Conservation (phyloP, 2,329 filamentous ascomycete genomes). For the Corynespora cassiicola region DNA sequence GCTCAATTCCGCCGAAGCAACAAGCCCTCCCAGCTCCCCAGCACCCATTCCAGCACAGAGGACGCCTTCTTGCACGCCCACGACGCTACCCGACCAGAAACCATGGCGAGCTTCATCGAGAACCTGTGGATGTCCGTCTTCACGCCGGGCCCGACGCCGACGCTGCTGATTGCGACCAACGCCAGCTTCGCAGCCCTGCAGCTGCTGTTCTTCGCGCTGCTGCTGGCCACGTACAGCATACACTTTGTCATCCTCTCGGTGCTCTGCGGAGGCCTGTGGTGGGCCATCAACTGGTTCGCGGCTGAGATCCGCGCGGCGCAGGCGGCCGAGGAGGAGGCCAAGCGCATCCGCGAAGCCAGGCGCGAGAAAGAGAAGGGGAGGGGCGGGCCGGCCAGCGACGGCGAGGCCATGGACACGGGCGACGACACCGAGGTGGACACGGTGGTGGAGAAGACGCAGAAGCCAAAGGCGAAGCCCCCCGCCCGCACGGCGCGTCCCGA, state of each 20-base stretch:
- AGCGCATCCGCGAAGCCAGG: slow-evolving; percentile 49
- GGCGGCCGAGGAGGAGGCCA: slow-evolving; percentile 57
- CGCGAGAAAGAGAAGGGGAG: slow-evolving; percentile 51
- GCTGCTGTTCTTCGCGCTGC: slow-evolving; percentile 74
- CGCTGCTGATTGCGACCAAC: slow-evolving; percentile 89
- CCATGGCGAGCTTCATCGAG: slow-evolving; percentile 63
- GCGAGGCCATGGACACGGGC: slow-evolving; percentile 50
- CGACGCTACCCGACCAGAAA: no score
- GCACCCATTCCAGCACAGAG: no score
- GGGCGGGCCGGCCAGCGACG: slow-evolving; percentile 29
- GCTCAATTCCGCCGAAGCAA: no score
- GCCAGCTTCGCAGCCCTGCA: slow-evolving; percentile 86
- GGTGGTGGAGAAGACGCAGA: slow-evolving; percentile 37
- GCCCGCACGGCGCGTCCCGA: slow-evolving; percentile 25
- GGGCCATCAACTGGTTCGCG: slow-evolving; percentile 96
- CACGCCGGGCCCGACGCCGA: slow-evolving; percentile 87
- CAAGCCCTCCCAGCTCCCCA: no score
- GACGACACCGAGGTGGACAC: slow-evolving; percentile 55
- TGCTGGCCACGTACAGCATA: slow-evolving; percentile 82
- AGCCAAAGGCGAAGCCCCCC: slow-evolving; percentile 24
- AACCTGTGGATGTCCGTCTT: slow-evolving; percentile 93
- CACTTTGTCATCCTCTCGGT: slow-evolving; percentile 86
- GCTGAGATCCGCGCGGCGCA: slow-evolving; percentile 62
- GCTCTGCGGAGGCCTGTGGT: slow-evolving; percentile 85
- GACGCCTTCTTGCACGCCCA: no score